phyloP scores from a whole-genome alignment of 192 early-diverging fungal species.

The Pilaira anomala region DNA sequence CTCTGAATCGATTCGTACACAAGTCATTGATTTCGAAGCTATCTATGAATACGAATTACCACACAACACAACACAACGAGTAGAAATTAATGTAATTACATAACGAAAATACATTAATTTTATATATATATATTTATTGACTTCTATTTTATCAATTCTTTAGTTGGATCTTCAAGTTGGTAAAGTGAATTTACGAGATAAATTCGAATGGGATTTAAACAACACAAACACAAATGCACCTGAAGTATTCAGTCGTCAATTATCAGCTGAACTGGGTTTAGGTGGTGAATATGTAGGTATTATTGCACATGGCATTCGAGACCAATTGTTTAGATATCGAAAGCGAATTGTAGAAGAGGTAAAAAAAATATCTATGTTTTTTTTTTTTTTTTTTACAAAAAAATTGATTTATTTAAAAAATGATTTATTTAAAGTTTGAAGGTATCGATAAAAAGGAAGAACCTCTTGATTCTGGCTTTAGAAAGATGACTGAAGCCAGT shows the following conservation, averaged over 20 bases:
- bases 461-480: constrained; percentile 41
- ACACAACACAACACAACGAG: constrained; percentile 41
- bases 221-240: constrained; percentile 47
- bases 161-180: constrained; percentile 86
- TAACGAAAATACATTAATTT: neutral
- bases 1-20: constrained; percentile 53
- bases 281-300: constrained; percentile 77
- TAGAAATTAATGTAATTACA: constrained; percentile 46
- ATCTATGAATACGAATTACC: constrained; percentile 40
- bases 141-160: no score
- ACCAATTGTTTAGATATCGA: constrained; percentile 64
- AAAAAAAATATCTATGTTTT: neutral
- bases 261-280: constrained; percentile 71
- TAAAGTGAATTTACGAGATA: constrained; percentile 72
- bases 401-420: neutral
- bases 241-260: constrained; percentile 66
- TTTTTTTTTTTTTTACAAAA: no score
- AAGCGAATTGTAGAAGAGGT: constrained; percentile 49
- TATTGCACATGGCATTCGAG: constrained; percentile 72
- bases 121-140: neutral
- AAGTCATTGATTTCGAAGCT: constrained; percentile 57
- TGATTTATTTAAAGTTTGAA: constrained; percentile 33
- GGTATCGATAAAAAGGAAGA: constrained; percentile 35
- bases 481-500: constrained; percentile 33
- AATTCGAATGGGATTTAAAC: constrained; percentile 88